phyloP scores from a whole-genome alignment of 495 filamentous ascomycete species.

The Tetracladium setigerum region DNA sequence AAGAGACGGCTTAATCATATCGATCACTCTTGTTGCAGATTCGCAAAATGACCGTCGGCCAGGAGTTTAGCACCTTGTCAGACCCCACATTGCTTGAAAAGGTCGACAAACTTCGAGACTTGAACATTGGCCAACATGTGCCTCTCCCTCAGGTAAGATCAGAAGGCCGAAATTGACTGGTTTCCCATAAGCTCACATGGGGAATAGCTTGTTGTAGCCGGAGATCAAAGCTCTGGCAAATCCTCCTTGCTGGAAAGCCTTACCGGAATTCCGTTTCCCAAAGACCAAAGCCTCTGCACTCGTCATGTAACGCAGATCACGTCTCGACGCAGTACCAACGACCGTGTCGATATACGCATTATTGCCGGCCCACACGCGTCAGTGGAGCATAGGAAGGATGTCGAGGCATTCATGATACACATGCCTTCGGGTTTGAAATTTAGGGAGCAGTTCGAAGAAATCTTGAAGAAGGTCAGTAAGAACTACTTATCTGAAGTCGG shows the following conservation, averaged over 20 bases:
- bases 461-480: slow-evolving; percentile 27
- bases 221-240: slow-evolving; percentile 47
- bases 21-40: slow-evolving; percentile 6
- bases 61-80: slow-evolving; percentile 8
- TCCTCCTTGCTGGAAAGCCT: slow-evolving; percentile 43
- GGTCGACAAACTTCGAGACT: slow-evolving; percentile 39
- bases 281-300: slow-evolving; percentile 45
- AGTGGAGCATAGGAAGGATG: slow-evolving; percentile 17
- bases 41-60: slow-evolving; percentile 12
- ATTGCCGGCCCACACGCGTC: slow-evolving; percentile 30
- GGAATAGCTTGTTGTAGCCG: slow-evolving; percentile 37
- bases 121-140: slow-evolving; percentile 35
- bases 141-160: slow-evolving; percentile 47
- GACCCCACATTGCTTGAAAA: slow-evolving; percentile 12
- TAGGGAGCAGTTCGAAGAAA: slow-evolving; percentile 10
- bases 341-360: slow-evolving; percentile 33
- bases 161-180: slow-evolving; percentile 8
- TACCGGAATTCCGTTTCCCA: slow-evolving; percentile 45
- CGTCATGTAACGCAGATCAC: slow-evolving; percentile 53
- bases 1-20: slow-evolving; percentile 1
- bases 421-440: slow-evolving; percentile 12
- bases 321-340: slow-evolving; percentile 32
- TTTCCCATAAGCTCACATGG: slow-evolving; percentile 8
- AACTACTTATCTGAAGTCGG: not conserved
- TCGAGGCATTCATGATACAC: slow-evolving; percentile 14